Conservation (phyloP, 371 early-diverging fungal genomes). For the Catenaria anguillulae region DNA sequence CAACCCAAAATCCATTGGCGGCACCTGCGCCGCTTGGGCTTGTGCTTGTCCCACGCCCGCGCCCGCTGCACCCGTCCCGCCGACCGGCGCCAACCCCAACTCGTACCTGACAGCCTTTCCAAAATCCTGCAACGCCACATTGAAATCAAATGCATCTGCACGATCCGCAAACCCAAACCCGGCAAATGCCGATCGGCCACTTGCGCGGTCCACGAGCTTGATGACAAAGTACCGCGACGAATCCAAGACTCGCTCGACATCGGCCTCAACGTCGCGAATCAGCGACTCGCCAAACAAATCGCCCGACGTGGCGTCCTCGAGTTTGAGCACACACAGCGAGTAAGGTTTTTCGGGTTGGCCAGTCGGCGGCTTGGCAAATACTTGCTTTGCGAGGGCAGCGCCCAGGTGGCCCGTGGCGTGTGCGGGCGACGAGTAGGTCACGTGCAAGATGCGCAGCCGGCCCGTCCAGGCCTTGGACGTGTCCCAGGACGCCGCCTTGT, state of each 20-base stretch:
- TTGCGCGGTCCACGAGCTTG: conserved; percentile 50
- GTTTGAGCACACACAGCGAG: not conserved
- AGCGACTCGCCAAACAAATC: not conserved
- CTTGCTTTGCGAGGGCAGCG: not conserved
- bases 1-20: conserved; percentile 60
- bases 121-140: conserved; percentile 78
- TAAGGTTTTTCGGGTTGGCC: not conserved
- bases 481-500: not conserved
- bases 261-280: not conserved
- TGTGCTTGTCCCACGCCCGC: conserved; percentile 32
- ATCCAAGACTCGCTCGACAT: conserved; percentile 74
- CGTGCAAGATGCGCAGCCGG: not conserved
- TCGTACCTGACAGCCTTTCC: conserved; percentile 30
- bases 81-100: not conserved
- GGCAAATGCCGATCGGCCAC: conserved; percentile 68
- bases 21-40: conserved; percentile 27
- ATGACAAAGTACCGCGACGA: conserved; percentile 86
- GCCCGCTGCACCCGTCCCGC: not conserved
- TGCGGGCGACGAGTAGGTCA: not conserved
- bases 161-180: conserved; percentile 83
- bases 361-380: not conserved
- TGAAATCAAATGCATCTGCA: conserved; percentile 78
- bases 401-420: not conserved
- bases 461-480: not conserved
- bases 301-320: not conserved